These are phyloP conservation scores for Tulasnella sp. DNA, from an alignment of 768 basidiomycete species.

Conservation along the genomic window DNA sequence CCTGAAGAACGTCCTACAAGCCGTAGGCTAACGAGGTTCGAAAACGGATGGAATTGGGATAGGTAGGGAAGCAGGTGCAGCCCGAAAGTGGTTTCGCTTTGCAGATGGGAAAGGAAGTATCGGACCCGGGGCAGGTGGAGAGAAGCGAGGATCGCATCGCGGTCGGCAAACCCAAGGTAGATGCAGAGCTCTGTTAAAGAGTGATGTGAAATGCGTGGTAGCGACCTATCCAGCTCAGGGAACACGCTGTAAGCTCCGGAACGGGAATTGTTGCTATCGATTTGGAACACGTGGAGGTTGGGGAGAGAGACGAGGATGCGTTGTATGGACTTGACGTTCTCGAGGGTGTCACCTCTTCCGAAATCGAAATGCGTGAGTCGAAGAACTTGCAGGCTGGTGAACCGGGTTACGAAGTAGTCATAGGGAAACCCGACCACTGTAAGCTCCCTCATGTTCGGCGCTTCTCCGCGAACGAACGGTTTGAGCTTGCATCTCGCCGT, in stretches of 20 bases:
- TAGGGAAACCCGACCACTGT: not conserved
- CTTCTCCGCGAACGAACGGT: not conserved
- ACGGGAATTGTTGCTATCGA: constrained; percentile 30
- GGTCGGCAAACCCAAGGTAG: not conserved
- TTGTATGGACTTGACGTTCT: constrained; percentile 72
- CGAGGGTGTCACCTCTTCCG: constrained; percentile 45
- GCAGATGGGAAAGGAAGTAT: not conserved
- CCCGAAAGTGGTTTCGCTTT: not conserved
- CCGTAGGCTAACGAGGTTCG: not conserved
- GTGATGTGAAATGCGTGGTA: not conserved
- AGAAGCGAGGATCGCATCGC: not conserved
- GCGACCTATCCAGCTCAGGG: not conserved
- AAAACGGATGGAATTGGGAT: not conserved
- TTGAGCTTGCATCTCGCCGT: not conserved
- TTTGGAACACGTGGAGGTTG: constrained; percentile 38
- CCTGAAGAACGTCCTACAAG: not conserved
- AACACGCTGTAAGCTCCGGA: not conserved
- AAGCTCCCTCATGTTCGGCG: not conserved
- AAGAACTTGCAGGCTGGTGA: not conserved
- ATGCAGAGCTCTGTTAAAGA: not conserved
- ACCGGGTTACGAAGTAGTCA: not conserved
- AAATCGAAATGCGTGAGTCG: not conserved
- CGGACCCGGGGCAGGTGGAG: not conserved
- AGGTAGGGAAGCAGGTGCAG: not conserved
- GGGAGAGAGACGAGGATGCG: constrained; percentile 51